Evolutionary conservation across 495 filamentous ascomycete genomes (phyloP).

Genomic region (Trichoderma reesei): DNA sequence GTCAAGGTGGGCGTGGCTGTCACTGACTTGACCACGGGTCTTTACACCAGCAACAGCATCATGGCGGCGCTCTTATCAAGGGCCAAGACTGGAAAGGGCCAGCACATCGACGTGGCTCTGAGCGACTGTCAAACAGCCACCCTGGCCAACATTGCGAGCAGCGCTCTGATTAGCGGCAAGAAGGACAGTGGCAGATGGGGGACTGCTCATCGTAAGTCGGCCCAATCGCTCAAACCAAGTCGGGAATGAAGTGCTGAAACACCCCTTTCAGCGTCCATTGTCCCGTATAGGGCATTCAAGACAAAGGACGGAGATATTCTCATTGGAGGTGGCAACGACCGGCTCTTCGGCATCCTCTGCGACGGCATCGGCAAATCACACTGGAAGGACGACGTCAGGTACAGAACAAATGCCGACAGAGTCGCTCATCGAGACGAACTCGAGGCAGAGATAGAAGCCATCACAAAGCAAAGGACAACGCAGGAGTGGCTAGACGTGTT

Average conservation of each 20-base stretch:
- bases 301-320: constrained; percentile 90
- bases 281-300: constrained; percentile 85
- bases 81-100: constrained; percentile 47
- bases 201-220: constrained; percentile 79
- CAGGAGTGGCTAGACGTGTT: constrained; percentile 81
- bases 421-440: constrained; percentile 70
- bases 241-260: constrained; percentile 14
- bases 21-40: constrained; percentile 86
- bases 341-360: constrained; percentile 79
- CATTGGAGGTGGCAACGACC: constrained; percentile 89
- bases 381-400: constrained; percentile 69
- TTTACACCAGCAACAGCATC: constrained; percentile 96
- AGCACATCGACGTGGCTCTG: constrained; percentile 85
- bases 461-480: constrained; percentile 70
- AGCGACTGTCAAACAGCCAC: constrained; percentile 95
- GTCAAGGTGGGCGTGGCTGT: constrained; percentile 97
- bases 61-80: constrained; percentile 84
- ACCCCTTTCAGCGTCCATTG: constrained; percentile 64
- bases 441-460: constrained; percentile 64
- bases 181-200: constrained; percentile 86
- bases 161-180: constrained; percentile 78
- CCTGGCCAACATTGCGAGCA: constrained; percentile 85
- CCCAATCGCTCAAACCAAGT: background rate
- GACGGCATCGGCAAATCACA: constrained; percentile 65
- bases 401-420: constrained; percentile 67